Base-by-base conservation (phyloP, 306 rosid genomes). In the Gillenia trifoliata region DNA sequence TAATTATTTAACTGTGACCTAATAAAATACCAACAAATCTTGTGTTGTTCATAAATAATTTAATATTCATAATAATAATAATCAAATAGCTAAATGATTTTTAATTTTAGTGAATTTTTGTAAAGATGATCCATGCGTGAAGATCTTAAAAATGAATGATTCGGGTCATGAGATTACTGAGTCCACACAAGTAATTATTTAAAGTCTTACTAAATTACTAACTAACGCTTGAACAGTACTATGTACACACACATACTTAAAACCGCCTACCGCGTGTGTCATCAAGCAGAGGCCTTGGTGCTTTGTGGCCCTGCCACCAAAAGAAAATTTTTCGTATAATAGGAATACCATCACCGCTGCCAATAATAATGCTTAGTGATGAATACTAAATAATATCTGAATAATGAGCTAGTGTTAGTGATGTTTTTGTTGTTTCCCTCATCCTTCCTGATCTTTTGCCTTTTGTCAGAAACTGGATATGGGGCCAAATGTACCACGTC, bases 331-430 rank as follows among this genome's bases (percentile, higher is more conserved):
- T 50, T 71, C 50, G 20, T 56, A 40, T 17, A 55, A 34, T 64
- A 64, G 26, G 47, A 20, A 10, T 26, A 40, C 67, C 67, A 12
- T 71, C 59, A 72, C 30, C 57, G n/a, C 56, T 38, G 67, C 29
- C 68, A 26, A 26, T 59, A 60, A 26, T 59, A 61, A 19, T 59
- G 59, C 59, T 60, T 28, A 29, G 57, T 72, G 76, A 72, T 59
- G 29, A 36, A 72, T 72, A 41, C 68, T 59, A 43, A 26, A 72
- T 40, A 40, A 72, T 60, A 60, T 72, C 76, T 43, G 22, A 19
- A 59, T 15, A 26, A 71, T 60, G 57, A 36, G 26, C 23, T 59
- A 19, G 22, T 72, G 67, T 19, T 26, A 29, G 67, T 38, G 68
- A 40, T 72, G 68, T 11, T 72, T 59, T 71, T 71, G 75, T 36